Base-by-base conservation (phyloP, 2,329 filamentous ascomycete species). In the Colletotrichum chlorophyti region DNA sequence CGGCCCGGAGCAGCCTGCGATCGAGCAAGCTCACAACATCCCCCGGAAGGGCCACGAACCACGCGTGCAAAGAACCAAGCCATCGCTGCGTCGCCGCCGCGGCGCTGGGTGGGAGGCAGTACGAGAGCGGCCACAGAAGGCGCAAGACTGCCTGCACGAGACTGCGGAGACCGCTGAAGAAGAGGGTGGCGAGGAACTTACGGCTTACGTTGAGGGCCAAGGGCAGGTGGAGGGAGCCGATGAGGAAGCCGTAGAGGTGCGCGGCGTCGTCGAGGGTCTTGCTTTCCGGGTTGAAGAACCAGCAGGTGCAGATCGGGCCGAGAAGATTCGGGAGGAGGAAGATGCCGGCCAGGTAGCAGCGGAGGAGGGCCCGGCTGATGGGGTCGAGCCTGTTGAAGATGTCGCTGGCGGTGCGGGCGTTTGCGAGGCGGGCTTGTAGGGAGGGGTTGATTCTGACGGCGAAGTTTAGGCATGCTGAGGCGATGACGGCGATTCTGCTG, bases 161-260 rank as follows among this genome's bases (percentile, higher is more conserved):
- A n/a, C 21, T 11, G 6, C 32, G 24, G 4, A 43, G 57, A 12
- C 17, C 5, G 2, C 5, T 4, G 21, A 55, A 43, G 9, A 27
- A 8, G 3, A 31, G 12, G 3, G 51, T 43, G 2, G 50, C 15
- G 19, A 34, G 7, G 12, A 55, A 15, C 9, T 34, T 23, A 2
- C 55, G 7, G 1, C 29, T 23, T 15, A 60, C 1, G 15, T 43
- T 49, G 1, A 34, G n/a, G 5, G 57, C 29, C 31, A 59, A 6
- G 0, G 58, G 58, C 2, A 31, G 6, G 24, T 60, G 58, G 17
- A 58, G 21, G 6, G 53, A 10, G 10, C 53, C 58, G 17, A 58
- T 37, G 17, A 23, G 7, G 42, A 60, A 60, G 8, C 58, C 58
- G 12, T 60, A 60, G 4, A 60, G 14, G 38, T 60, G 43, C 4